Evolutionary conservation across 495 filamentous ascomycete species (phyloP), one percentile per base, ranked within the genome.

Genomic region (Penicillium odoratum): DNA sequence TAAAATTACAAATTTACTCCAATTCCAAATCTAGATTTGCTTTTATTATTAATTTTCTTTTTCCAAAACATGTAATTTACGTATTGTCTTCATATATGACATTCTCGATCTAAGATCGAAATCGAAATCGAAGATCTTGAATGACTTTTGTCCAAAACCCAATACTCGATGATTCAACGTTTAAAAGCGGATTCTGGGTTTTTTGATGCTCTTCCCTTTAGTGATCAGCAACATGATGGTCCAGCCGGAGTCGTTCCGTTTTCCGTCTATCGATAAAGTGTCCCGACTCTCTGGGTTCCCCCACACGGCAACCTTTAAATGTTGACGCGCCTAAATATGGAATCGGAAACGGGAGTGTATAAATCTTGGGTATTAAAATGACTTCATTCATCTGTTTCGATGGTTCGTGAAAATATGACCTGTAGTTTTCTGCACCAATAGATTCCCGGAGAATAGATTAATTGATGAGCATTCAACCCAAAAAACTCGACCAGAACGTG

Each of bases 211-310:
- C 4, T 11, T 3, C 9, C 33, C 33, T 36, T 21, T 21, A 50
- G 30, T 25, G 9, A 40, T 40, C 38, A 40, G 38, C 38, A 40
- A n/a, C 33, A 11, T 25, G 10, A 26, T 29, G 33, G 34, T 51
- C 63, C 57, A 63, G 60, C 60, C 57, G 64, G 57, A 63, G 58
- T 54, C 34, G 16, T 60, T 60, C 64, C 58, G 48, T 47, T 42
- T 60, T 60, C 64, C 58, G 48, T 47, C 46, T 58, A 61, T 62
- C 54, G 53, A 38, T 43, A 45, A 44, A 47, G 48, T 10, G 53
- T 49, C 57, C 57, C 54, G 48, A 21, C n/a, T 45, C 48, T 40
- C 45, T 30, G 58, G 58, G 55, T 52, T 60, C 55, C 58, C 55
- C 62, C 38, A 47, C 45, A 57, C 34, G 50, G 33, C 16, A 28